Percentiles rank a stretch among this genome's conserved stretches.
phyloP scores from a whole-genome alignment of 176 grass and related monocot genomes.

The Aegilops umbellulata region DNA sequence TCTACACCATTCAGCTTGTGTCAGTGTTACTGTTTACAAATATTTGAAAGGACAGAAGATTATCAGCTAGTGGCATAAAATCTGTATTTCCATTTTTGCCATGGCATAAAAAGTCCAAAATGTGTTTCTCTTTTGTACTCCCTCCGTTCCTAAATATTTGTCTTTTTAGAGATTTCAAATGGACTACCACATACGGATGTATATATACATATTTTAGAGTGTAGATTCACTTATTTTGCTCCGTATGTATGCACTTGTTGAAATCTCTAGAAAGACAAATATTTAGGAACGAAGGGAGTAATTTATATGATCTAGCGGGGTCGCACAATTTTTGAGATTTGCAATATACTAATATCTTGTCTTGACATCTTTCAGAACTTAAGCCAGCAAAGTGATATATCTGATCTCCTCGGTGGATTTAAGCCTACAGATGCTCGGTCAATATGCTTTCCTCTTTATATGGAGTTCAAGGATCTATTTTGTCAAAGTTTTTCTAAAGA shows the following conservation, averaged over 20 bases:
- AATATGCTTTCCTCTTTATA: conserved; percentile 83
- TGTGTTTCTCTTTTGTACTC: not conserved
- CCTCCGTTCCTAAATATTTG: no score
- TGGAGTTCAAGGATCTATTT: conserved; percentile 82
- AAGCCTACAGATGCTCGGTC: conserved; percentile 81
- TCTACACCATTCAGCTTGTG: no score
- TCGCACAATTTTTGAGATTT: not conserved
- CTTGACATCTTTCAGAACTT: conserved; percentile 61
- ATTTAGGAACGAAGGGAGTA: no score
- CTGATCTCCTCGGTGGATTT: conserved; percentile 96
- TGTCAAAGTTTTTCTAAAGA: conserved; percentile 56
- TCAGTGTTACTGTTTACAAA: conserved; percentile 2
- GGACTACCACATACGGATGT: no score
- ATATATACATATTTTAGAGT: no score
- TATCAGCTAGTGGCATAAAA: not conserved
- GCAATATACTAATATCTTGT: conserved; percentile 8
- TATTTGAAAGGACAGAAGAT: not conserved
- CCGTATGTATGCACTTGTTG: no score
- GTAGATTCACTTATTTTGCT: no score
- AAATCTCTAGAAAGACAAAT: no score
- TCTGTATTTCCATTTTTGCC: not conserved
- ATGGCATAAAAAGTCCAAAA: not conserved
- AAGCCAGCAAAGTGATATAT: conserved; percentile 95
- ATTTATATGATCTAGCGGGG: not conserved
- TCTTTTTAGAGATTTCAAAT: no score